Base-by-base conservation (phyloP, 805 yeast species). In the Starmerella stigmatis region DNA sequence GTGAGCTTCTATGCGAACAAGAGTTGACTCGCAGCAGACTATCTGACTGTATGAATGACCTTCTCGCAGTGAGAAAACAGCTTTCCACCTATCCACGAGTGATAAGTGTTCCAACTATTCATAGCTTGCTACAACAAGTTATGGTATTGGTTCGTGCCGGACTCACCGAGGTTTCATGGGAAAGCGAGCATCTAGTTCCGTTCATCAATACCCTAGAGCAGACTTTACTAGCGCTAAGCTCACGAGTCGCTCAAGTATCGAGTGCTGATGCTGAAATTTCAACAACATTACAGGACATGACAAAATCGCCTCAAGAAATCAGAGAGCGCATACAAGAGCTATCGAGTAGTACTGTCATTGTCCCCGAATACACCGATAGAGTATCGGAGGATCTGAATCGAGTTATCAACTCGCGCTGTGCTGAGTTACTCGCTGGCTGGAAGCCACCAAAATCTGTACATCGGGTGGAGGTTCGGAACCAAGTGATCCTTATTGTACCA, bases 201-300 rank as follows among this genome's bases (percentile, higher is more conserved):
- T 50, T 41, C 19, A 43, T 50, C 7, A 29, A 27, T 12, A 47
- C 45, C 5, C 37, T 50, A 17, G 47, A 44, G 22, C 32, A 35
- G 2, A 45, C 43, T 2, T 9, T 34, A 6, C 1, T 11, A 2
- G 4, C 29, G 8, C 40, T 49, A 12, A 49, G 49, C 8, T 12
- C 31, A 7, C 37, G 45, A 4, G 48, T 46, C 2, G n/a, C 39
- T 2, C 37, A 37, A 11, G 26, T 49, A 3, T 41, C 45, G 2
- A 19, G 21, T 7, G 39, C 31, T 5, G 54, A 50, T 22, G 20
- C 41, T 5, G 27, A n/a, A 2, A 30, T 50, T n/a, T 8, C 22
- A 11, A 19, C 36, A 17, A n/a, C 36, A 1, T 21, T 46, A 20
- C 28, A 21, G 6, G 15, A 20, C 8, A 10, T 20, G 5, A 10